These are phyloP conservation scores for Ceratobasidium sp. DNA, from an alignment of 1,284 basidiomycete species.

Conservation along the genomic window DNA sequence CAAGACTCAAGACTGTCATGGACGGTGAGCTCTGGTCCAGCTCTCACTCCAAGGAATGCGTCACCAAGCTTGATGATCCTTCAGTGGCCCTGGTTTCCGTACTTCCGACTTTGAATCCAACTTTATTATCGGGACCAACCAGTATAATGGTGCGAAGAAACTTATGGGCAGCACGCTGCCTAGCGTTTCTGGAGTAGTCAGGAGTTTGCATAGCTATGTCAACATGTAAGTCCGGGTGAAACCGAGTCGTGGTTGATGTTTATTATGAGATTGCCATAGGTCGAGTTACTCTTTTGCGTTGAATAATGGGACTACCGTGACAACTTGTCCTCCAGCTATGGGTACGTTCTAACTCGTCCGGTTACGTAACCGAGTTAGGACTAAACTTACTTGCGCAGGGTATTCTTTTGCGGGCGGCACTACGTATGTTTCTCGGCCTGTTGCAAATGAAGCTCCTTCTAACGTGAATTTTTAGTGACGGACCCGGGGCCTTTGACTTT, in stretches of 20 bases:
- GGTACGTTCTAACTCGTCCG: slow-evolving; percentile 62
- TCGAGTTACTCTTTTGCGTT: slow-evolving; percentile 74
- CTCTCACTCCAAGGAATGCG: neutral
- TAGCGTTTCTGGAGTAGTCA: slow-evolving; percentile 70
- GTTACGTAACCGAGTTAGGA: slow-evolving; percentile 28
- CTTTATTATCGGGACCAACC: slow-evolving; percentile 74
- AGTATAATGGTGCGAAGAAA: slow-evolving; percentile 74
- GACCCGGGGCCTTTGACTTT: slow-evolving; percentile 87
- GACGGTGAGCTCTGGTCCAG: slow-evolving; percentile 66
- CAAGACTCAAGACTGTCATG: slow-evolving; percentile 75
- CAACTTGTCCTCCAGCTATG: slow-evolving; percentile 84
- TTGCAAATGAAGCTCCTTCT: neutral
- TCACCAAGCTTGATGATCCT: slow-evolving; percentile 8
- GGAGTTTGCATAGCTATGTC: slow-evolving; percentile 75
- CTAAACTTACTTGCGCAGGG: slow-evolving; percentile 60
- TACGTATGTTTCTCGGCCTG: slow-evolving; percentile 65
- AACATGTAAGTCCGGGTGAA: slow-evolving; percentile 68
- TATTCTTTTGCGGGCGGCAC: slow-evolving; percentile 84
- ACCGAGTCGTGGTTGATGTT: too few species aligned
- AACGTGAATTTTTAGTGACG: slow-evolving; percentile 66
- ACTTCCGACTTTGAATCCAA: slow-evolving; percentile 81
- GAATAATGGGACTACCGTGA: slow-evolving; percentile 74
- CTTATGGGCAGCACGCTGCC: slow-evolving; percentile 66
- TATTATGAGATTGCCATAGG: too few species aligned
- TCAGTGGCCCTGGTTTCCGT: slow-evolving; percentile 78